Evolutionary conservation across 78 protist genomes (phyloP), one percentile per base, ranked within the genome.

Genomic region (Dictyostelium intermedium): DNA sequence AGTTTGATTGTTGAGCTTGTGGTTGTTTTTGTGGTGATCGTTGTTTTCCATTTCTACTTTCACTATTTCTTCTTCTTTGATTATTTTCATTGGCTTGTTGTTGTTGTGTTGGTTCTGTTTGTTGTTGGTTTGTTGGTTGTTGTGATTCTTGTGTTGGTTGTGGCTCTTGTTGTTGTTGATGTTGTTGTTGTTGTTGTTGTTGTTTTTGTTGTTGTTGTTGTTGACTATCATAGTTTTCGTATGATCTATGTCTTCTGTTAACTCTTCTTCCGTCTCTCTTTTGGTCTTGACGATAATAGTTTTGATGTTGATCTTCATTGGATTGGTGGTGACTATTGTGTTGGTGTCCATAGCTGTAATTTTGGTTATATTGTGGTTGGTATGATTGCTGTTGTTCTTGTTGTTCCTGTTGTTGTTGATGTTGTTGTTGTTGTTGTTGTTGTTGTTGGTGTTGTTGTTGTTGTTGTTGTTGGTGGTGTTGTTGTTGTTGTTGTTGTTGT

Each of bases 41-140:
- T 76, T 41, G 60, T 18, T 45, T 32, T 25, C n/a, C 53, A 35
- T 78, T n/a, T 43, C 10, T 32, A 8, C 9, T 37, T 20, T 78
- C 39, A 2, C 11, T 16, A 10, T 45, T 20, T 43, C 50, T 32
- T 78, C 47, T 23, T n/a, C 50, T 32, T 78, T 78, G 83, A 5
- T 78, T n/a, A 43, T 14, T 9, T n/a, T 37, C 53, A 10, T 32
- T n/a, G n/a, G n/a, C n/a, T n/a, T n/a, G n/a, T n/a, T n/a, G n/a
- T n/a, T n/a, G n/a, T 77, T 77, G 83, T 76, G 53, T 76, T 41
- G 9, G 61, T n/a, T 50, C 61, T 50, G 61, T 16, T 76, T 76
- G 45, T 76, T 32, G 43, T 30, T 27, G 37, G 32, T 72, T 18
- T 4, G 16, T 27, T 37, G n/a, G 47, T 77, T 39, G 60, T 77